Percentiles rank a stretch among this genome's conserved stretches.
Evolutionary conservation across 1,284 basidiomycete species (phyloP).

Genomic region (Leccinum pallidistipes): DNA sequence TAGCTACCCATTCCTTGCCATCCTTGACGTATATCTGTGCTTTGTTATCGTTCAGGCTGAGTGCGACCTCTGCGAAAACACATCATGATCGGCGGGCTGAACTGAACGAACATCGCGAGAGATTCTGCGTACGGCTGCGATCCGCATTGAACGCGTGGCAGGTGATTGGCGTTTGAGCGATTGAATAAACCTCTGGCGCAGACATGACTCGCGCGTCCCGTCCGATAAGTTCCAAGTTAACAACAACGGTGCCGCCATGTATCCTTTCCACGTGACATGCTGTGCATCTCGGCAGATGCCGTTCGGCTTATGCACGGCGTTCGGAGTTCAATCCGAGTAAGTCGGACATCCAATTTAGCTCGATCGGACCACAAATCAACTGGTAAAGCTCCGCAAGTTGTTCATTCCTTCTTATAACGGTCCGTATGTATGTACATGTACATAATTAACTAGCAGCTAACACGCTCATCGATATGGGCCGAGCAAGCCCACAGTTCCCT

Average conservation of each 20-base stretch:
- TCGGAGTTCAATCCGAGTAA: too few relatives aligned
- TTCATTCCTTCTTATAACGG: too few relatives aligned
- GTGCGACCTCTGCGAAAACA: slow-evolving; percentile 74
- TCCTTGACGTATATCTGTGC: slow-evolving; percentile 79
- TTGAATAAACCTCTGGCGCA: slow-evolving; percentile 72
- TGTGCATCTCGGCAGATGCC: neutral
- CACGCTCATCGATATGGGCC: too few relatives aligned
- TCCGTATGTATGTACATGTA: too few relatives aligned
- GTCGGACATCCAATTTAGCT: too few relatives aligned
- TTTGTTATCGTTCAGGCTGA: slow-evolving; percentile 90
- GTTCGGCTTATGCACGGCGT: too few relatives aligned
- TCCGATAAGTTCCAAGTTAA: neutral
- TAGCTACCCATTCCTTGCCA: slow-evolving; percentile 72
- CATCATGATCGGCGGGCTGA: slow-evolving; percentile 12
- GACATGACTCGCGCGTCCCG: slow-evolving; percentile 51
- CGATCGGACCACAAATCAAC: too few relatives aligned
- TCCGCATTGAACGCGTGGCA: slow-evolving; percentile 93
- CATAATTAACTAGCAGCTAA: too few relatives aligned
- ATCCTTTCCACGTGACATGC: neutral
- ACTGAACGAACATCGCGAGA: neutral
- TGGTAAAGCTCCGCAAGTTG: too few relatives aligned
- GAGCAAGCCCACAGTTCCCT: too few relatives aligned
- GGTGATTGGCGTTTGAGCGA: slow-evolving; percentile 84
- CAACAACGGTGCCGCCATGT: too few relatives aligned
- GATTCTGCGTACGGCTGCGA: slow-evolving; percentile 66